phyloP scores from a whole-genome alignment of 768 basidiomycete genomes.

The Serendipita sp. region DNA sequence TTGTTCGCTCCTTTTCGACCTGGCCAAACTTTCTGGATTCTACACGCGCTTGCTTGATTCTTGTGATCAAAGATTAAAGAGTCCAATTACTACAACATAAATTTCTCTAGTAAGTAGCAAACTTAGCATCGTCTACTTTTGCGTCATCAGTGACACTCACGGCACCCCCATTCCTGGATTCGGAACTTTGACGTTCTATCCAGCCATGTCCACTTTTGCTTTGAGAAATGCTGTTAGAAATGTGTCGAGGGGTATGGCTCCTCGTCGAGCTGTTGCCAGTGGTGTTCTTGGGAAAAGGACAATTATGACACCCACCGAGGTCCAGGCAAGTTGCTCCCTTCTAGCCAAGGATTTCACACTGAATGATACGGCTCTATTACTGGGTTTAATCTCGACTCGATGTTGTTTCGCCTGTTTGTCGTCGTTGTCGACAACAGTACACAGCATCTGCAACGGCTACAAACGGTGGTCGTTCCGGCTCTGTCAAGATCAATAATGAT shows the following conservation, averaged over 20 bases:
- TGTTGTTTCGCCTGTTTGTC: too few relatives aligned
- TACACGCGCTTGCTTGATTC: not conserved
- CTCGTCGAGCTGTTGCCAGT: not conserved
- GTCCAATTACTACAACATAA: not conserved
- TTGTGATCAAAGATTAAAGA: not conserved
- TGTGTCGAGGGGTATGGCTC: not conserved
- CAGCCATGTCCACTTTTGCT: not conserved
- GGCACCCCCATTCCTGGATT: too few relatives aligned
- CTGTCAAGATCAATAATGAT: not conserved
- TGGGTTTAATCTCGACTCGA: not conserved
- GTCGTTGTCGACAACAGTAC: not conserved
- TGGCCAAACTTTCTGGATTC: not conserved
- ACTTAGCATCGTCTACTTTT: not conserved
- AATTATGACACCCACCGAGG: not conserved
- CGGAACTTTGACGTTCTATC: not conserved
- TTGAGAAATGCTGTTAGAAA: not conserved
- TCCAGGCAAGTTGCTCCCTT: not conserved
- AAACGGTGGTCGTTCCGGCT: not conserved
- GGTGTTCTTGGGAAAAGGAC: not conserved
- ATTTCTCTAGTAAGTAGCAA: not conserved
- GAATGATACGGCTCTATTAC: not conserved
- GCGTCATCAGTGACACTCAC: too few relatives aligned
- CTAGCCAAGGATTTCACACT: too few relatives aligned
- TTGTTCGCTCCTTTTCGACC: not conserved
- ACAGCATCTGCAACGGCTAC: not conserved